Evolutionary conservation across 2,329 filamentous ascomycete species (phyloP).

Genomic region (Fusarium xyrophilum): DNA sequence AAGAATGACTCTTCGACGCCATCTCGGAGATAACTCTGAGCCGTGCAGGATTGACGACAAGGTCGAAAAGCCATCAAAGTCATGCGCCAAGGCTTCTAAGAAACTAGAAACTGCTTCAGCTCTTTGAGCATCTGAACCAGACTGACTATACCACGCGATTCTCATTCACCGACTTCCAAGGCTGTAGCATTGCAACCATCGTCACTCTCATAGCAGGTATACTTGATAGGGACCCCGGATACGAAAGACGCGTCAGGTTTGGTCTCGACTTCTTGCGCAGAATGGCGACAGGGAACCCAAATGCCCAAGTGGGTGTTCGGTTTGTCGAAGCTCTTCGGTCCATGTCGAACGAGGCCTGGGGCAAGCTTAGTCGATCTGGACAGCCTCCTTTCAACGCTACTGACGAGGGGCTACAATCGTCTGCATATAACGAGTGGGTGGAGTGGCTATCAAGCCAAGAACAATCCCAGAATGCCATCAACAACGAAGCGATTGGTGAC

Average conservation of each 20-base stretch:
- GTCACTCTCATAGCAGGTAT: not conserved
- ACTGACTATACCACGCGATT: not conserved
- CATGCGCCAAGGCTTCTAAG: not conserved
- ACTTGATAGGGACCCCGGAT: not conserved
- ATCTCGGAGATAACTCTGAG: not conserved
- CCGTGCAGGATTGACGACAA: not conserved
- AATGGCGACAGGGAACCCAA: not conserved
- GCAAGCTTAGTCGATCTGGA: not conserved
- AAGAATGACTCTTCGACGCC: not conserved
- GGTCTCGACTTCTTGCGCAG: not conserved
- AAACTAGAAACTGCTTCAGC: not conserved
- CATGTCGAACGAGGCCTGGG: not conserved
- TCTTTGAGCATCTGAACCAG: not conserved
- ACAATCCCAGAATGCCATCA: fast-evolving
- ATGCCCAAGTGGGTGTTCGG: not conserved
- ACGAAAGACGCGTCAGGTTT: not conserved
- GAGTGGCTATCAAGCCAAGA: not conserved
- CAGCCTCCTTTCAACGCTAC: fast-evolving
- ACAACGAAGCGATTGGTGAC: fast-evolving
- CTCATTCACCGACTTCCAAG: not conserved
- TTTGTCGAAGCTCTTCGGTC: not conserved
- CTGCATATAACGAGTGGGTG: not conserved
- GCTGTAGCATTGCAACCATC: not conserved
- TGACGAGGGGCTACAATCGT: not conserved
- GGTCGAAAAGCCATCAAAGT: not conserved